A percentile compares a stretch with the other conserved stretches of the same genome.
These are phyloP conservation scores for Sphaceloma murrayae DNA, from an alignment of 2,329 filamentous ascomycete species.

Conservation along the genomic window DNA sequence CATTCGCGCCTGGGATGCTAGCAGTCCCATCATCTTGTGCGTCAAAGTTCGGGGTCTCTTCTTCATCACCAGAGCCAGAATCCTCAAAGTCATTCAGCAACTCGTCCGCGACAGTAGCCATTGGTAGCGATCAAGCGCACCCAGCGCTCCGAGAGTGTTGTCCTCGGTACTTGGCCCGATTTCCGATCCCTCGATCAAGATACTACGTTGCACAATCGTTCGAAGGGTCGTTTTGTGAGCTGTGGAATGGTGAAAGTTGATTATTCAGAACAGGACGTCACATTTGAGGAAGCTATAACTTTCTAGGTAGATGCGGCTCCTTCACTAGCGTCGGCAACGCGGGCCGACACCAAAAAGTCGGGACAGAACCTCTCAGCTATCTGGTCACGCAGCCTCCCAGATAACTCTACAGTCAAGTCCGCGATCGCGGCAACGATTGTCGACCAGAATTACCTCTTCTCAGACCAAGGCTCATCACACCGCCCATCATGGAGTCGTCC, in stretches of 20 bases:
- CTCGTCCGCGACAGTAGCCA: conserved; percentile 90
- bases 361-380: neutral
- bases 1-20: conserved; percentile 9
- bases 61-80: conserved; percentile 65
- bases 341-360: conserved; percentile 7
- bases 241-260: neutral
- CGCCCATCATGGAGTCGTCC: conserved; percentile 75
- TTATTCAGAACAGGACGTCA: neutral
- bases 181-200: neutral
- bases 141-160: too few relatives aligned
- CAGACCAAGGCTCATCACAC: too few relatives aligned
- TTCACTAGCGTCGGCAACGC: neutral
- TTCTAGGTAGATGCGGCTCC: neutral
- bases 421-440: too few relatives aligned
- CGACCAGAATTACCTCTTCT: too few relatives aligned
- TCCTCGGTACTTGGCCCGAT: too few relatives aligned
- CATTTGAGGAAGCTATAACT: neutral
- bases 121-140: conserved; percentile 30
- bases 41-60: conserved; percentile 34
- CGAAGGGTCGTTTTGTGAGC: neutral
- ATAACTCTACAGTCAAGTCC: too few relatives aligned
- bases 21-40: conserved; percentile 21
- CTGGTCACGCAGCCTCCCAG: too few relatives aligned
- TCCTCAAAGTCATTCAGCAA: conserved; percentile 87
- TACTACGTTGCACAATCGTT: neutral